phyloP scores from a whole-genome alignment of 2,329 filamentous ascomycete genomes.

The Microascus cirrosus region DNA sequence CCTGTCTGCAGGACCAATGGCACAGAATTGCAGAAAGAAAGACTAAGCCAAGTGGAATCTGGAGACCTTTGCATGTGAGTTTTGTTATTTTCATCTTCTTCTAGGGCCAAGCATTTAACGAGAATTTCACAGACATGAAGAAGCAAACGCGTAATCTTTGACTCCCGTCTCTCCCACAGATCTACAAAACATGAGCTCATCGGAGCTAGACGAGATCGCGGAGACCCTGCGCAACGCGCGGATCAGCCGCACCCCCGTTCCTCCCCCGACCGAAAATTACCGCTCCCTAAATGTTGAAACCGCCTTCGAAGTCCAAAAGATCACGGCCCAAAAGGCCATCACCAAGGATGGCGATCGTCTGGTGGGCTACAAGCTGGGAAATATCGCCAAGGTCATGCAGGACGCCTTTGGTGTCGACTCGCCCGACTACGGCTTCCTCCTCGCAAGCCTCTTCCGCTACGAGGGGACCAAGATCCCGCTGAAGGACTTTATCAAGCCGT shows the following conservation, averaged over 20 bases:
- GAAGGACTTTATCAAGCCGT: constrained; percentile 14
- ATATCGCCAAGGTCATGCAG: constrained; percentile 19
- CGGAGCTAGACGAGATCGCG: background rate
- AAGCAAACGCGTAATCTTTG: background rate
- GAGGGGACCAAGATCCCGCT: constrained; percentile 12
- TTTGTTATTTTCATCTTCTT: background rate
- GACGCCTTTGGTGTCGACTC: constrained; percentile 16
- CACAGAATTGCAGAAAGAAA: background rate
- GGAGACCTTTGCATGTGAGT: background rate
- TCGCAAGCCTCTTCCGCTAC: constrained; percentile 13
- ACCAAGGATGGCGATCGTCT: constrained; percentile 12
- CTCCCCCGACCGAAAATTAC: constrained; percentile 11
- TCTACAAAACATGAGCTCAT: background rate
- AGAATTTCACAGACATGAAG: background rate
- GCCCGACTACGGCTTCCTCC: constrained; percentile 15
- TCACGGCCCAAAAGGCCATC: constrained; percentile 11
- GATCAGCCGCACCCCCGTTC: constrained; percentile 10
- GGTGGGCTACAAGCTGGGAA: constrained; percentile 17
- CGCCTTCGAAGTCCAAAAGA: constrained; percentile 12
- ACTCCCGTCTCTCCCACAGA: background rate
- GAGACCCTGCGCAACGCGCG: constrained; percentile 11
- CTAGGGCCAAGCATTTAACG: background rate
- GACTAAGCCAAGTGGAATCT: background rate
- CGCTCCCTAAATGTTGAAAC: constrained; percentile 10
- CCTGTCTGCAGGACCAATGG: background rate